A percentile compares a stretch with the other conserved stretches of the same genome.
Conservation (phyloP, 495 filamentous ascomycete genomes). For the Xanthoparmelia taractica region DNA sequence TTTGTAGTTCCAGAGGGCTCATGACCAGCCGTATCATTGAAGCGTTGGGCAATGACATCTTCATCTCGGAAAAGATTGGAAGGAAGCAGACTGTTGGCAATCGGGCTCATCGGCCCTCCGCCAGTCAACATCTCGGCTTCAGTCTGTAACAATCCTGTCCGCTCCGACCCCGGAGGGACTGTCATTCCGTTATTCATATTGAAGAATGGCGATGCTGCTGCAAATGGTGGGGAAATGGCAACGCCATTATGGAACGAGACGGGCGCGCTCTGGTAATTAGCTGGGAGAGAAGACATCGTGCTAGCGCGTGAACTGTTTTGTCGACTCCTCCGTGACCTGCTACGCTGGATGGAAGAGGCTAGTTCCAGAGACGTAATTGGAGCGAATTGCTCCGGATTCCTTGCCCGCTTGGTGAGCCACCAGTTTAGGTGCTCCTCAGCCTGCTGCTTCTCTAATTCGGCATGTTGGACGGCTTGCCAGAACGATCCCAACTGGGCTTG, state of each 20-base stretch:
- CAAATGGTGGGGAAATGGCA: conserved; percentile 45
- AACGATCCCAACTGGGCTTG: conserved; percentile 46
- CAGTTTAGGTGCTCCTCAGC: conserved; percentile 46
- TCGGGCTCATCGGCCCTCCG: conserved; percentile 71
- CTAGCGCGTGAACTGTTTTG: conserved; percentile 44
- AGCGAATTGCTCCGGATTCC: conserved; percentile 39
- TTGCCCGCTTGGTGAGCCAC: conserved; percentile 40
- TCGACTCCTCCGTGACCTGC: conserved; percentile 40
- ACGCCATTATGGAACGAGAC: conserved; percentile 40
- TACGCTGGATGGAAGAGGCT: conserved; percentile 33
- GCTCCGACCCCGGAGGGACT: conserved; percentile 35
- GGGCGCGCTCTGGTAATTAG: conserved; percentile 33
- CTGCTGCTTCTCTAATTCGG: conserved; percentile 44
- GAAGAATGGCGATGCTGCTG: conserved; percentile 45
- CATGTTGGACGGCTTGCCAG: conserved; percentile 42
- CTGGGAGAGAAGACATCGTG: conserved; percentile 42
- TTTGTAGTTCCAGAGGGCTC: conserved; percentile 22
- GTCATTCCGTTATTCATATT: conserved; percentile 54
- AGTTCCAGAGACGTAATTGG: conserved; percentile 38
- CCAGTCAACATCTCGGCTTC: conserved; percentile 45
- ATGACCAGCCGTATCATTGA: conserved; percentile 33
- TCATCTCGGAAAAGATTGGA: conserved; percentile 75
- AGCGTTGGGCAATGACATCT: conserved; percentile 53
- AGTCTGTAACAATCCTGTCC: conserved; percentile 34
- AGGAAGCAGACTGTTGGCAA: conserved; percentile 67